A percentile compares a stretch with the other conserved stretches of the same genome.
Evolutionary conservation across 768 basidiomycete species (phyloP).

Genomic region (Clathrus columnatus): DNA sequence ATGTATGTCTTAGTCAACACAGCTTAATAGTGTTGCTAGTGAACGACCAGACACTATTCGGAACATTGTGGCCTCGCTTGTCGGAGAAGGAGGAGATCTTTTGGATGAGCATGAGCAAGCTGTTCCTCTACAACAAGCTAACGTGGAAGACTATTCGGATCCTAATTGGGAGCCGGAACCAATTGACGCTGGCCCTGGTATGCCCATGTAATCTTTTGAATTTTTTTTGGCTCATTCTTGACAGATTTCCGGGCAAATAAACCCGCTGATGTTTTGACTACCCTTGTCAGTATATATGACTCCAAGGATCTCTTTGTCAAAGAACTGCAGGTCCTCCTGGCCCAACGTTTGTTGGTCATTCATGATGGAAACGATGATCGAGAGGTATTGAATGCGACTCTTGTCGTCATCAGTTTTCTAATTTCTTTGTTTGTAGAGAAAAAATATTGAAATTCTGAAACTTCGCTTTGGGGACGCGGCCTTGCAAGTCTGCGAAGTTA

Average conservation of each 20-base stretch:
- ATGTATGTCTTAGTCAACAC: background rate
- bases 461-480: slow-evolving; percentile 91
- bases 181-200: slow-evolving; percentile 91
- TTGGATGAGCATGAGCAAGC: slow-evolving; percentile 80
- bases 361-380: slow-evolving; percentile 72
- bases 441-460: slow-evolving; percentile 91
- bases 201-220: slow-evolving; percentile 11
- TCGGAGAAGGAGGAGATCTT: slow-evolving; percentile 78
- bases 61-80: slow-evolving; percentile 84
- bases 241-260: slow-evolving; percentile 87
- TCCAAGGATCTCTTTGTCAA: slow-evolving; percentile 95
- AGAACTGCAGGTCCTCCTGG: slow-evolving; percentile 87
- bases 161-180: slow-evolving; percentile 96
- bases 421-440: slow-evolving; percentile 43
- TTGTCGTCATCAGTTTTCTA: background rate
- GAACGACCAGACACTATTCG: slow-evolving; percentile 89
- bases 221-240: background rate
- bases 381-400: slow-evolving; percentile 34
- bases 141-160: slow-evolving; percentile 83
- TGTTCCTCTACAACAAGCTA: slow-evolving; percentile 62
- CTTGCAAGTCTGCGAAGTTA: slow-evolving; percentile 93
- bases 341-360: slow-evolving; percentile 74
- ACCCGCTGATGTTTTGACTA: slow-evolving; percentile 89
- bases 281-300: slow-evolving; percentile 95
- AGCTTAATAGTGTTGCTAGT: slow-evolving; percentile 29